Evolutionary conservation across 768 basidiomycete genomes (phyloP), one percentile per base, ranked within the genome.

Genomic region (Pleurotus citrinopileatus): DNA sequence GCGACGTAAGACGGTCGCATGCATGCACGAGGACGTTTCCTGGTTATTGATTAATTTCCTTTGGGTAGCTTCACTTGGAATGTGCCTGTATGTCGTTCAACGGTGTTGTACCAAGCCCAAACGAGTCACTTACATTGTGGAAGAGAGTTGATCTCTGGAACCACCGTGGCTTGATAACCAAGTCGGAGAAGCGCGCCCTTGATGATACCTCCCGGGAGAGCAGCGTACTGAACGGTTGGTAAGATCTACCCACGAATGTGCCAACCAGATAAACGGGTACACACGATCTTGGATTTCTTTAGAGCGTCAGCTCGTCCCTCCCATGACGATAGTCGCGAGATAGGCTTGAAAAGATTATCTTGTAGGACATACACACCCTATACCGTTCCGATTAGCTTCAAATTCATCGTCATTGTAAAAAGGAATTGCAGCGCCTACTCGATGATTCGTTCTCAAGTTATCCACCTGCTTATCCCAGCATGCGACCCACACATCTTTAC

Each of bases 381-480:
- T 32, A 47, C 23, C 6, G 2, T 15, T 7, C 32, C 32, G 32
- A 34, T 7, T 34, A 34, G 32, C 15, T 15, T 7, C 15, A 34
- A 7, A 34, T 2, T 13, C 13, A 2, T 44, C 43, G 4, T 20
- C n/a, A 15, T 44, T 44, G 26, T 7, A 20, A 12, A 0, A 20
- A 4, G 43, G 4, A 6, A 63, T 8, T 44, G n/a, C n/a, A n/a
- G n/a, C n/a, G 23, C 48, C 13, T 34, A 94, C 94, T 45, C 94
- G 78, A 67, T 96, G 95, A 66, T 98, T 98, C 13, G 94, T 98
- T 42, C 94, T 82, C 55, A 98, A 72, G 67, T 98, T 98, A 63
- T 97, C 94, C 1, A 97, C 91, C 66, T 96, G 95, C 65, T 95
- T 95, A 50, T 94, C 90, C 86, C 91, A 97, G 53, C 88, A 89